Evolutionary conservation across 176 grass and related monocot species (phyloP).

Genomic region (Eleusine coracana): DNA sequence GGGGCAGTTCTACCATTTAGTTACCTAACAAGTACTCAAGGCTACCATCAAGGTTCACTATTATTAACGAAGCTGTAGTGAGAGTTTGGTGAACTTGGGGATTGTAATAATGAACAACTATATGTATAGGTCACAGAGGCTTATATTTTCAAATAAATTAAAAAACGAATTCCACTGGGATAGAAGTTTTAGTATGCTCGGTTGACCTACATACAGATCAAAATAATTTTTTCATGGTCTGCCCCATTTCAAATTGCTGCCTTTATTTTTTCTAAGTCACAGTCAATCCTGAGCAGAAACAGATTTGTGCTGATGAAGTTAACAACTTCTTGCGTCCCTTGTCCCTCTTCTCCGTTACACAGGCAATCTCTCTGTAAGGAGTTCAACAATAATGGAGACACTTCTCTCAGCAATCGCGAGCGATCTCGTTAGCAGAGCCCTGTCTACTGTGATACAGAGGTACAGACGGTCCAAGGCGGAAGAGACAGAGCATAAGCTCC

Average conservation of each 20-base stretch:
- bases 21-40: not conserved
- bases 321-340: not conserved
- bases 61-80: too few species aligned
- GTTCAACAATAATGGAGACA: constrained; percentile 5
- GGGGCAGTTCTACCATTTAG: not conserved
- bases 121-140: too few species aligned
- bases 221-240: not conserved
- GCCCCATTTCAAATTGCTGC: not conserved
- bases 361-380: not conserved
- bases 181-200: not conserved
- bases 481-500: constrained; percentile 26
- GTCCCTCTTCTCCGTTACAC: not conserved
- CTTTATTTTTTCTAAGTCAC: not conserved
- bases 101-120: too few species aligned
- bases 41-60: too few species aligned
- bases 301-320: not conserved
- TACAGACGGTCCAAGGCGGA: not conserved
- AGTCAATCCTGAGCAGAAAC: not conserved
- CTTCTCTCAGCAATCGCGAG: constrained; percentile 28
- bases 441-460: constrained; percentile 15
- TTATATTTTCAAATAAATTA: too few species aligned
- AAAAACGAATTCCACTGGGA: not conserved
- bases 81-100: too few species aligned
- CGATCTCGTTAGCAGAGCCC: constrained; percentile 24
- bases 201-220: not conserved